Conservation (phyloP, 2,329 filamentous ascomycete genomes). For the Arthrobotrys sinensis region DNA sequence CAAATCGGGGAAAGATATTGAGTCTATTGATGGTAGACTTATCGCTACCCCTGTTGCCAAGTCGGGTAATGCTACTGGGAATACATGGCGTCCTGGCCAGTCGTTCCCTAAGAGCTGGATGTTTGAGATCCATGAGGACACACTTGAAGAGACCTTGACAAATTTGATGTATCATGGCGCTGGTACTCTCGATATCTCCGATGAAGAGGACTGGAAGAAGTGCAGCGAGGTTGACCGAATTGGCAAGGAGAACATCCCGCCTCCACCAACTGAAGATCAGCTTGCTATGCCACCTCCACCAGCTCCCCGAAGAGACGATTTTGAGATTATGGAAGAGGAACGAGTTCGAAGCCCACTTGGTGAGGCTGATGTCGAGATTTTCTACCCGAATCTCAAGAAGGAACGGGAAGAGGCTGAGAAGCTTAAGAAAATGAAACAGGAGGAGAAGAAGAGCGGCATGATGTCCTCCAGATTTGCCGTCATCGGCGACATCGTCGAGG, state of each 20-base stretch:
- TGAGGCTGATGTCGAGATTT: slow-evolving; percentile 57
- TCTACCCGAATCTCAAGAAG: slow-evolving; percentile 54
- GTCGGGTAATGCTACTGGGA: slow-evolving; percentile 31
- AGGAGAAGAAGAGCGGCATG: slow-evolving; percentile 37
- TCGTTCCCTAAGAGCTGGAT: slow-evolving; percentile 74
- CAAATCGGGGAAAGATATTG: slow-evolving; percentile 28
- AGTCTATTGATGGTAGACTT: slow-evolving; percentile 49
- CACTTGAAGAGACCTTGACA: slow-evolving; percentile 88
- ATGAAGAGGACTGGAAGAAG: slow-evolving; percentile 81
- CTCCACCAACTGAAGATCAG: slow-evolving; percentile 67
- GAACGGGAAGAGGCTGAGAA: slow-evolving; percentile 51
- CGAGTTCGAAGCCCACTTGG: slow-evolving; percentile 53
- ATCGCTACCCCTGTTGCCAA: slow-evolving; percentile 56
- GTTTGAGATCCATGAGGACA: slow-evolving; percentile 96
- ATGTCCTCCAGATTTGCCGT: slow-evolving; percentile 46
- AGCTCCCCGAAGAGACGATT: slow-evolving; percentile 14
- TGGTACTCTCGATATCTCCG: slow-evolving; percentile 87
- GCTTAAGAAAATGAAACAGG: slow-evolving; percentile 30
- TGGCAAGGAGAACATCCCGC: slow-evolving; percentile 95
- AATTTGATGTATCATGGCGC: slow-evolving; percentile 94
- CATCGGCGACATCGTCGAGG: slow-evolving; percentile 49
- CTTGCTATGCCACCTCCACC: slow-evolving; percentile 58
- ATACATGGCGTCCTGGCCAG: slow-evolving; percentile 49
- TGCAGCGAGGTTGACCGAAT: slow-evolving; percentile 71
- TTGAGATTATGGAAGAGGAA: slow-evolving; percentile 52